Conservation (phyloP, 371 early-diverging fungal genomes). For the Parasitella parasitica region DNA sequence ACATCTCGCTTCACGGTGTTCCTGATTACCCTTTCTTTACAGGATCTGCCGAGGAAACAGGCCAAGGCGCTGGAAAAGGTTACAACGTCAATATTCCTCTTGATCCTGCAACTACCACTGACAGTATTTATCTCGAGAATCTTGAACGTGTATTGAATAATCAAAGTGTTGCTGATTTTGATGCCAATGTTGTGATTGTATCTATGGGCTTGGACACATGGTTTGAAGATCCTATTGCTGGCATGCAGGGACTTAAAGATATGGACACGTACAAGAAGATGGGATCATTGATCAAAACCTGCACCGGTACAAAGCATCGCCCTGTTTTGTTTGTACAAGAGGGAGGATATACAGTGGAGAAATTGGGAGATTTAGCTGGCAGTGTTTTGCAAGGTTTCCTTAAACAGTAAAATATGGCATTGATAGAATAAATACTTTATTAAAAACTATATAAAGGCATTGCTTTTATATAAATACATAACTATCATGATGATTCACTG, state of each 20-base stretch:
- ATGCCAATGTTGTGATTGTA: constrained; percentile 52
- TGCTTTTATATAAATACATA: no score
- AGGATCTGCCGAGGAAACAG: constrained; percentile 58
- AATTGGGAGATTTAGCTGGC: constrained; percentile 59
- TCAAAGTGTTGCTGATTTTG: constrained; percentile 31
- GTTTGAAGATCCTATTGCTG: constrained; percentile 69
- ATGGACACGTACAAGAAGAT: constrained; percentile 53
- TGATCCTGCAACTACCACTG: constrained; percentile 37
- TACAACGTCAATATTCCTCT: constrained; percentile 76
- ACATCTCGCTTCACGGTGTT: constrained; percentile 54
- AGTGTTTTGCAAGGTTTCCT: constrained; percentile 57
- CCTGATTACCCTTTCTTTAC: constrained; percentile 64
- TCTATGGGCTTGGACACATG: constrained; percentile 64
- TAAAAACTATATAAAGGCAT: no score
- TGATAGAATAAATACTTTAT: no score
- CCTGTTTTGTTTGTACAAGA: constrained; percentile 75
- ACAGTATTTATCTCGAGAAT: constrained; percentile 46
- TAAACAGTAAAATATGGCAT: constrained; percentile 1
- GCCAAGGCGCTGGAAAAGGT: constrained; percentile 55
- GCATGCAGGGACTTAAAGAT: constrained; percentile 42
- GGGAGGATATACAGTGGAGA: constrained; percentile 67
- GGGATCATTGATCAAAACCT: constrained; percentile 43
- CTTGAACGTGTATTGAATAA: constrained; percentile 29
- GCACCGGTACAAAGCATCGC: constrained; percentile 22
- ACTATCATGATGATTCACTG: no score